Percentiles rank a stretch among this genome's conserved stretches.
These are phyloP conservation scores for Blastobotrys ciferrii DNA, from an alignment of 1,139 yeast genomes.

Conservation along the genomic window DNA sequence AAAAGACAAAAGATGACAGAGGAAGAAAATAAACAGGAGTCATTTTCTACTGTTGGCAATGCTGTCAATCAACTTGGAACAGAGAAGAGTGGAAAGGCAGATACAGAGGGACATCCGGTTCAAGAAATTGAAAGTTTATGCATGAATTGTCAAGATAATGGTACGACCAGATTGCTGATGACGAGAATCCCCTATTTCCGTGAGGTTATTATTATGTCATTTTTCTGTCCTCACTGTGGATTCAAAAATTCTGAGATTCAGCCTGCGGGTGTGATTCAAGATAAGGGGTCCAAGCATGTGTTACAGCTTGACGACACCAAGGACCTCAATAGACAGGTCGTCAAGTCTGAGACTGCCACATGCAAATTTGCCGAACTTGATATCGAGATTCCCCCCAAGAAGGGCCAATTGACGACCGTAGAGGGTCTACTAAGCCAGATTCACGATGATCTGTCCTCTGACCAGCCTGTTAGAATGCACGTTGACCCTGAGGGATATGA, in stretches of 20 bases:
- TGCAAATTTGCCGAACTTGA: conserved; percentile 82
- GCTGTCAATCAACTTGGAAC: conserved; percentile 30
- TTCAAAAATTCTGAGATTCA: conserved; percentile 90
- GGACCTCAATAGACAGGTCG: conserved; percentile 87
- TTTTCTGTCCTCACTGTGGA: conserved; percentile 93
- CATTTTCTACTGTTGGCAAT: conserved; percentile 29
- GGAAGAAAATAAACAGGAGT: conserved; percentile 13
- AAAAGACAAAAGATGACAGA: conserved; percentile 6
- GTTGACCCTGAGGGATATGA: conserved; percentile 71
- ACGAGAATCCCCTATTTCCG: conserved; percentile 90
- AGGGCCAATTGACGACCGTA: conserved; percentile 88
- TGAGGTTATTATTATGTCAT: conserved; percentile 92
- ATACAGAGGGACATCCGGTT: conserved; percentile 93
- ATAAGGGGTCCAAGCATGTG: conserved; percentile 76
- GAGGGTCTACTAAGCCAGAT: conserved; percentile 87
- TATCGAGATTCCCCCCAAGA: conserved; percentile 91
- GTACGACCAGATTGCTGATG: conserved; percentile 76
- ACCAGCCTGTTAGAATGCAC: conserved; percentile 73
- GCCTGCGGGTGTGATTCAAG: conserved; percentile 79
- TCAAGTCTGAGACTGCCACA: conserved; percentile 85
- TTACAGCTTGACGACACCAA: conserved; percentile 66
- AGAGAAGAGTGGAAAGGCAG: conserved; percentile 46
- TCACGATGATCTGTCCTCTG: conserved; percentile 74
- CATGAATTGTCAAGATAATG: conserved; percentile 90
- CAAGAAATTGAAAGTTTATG: conserved; percentile 93